phyloP scores from a whole-genome alignment of 495 filamentous ascomycete genomes.

The Penicillium psychrofluorescens region DNA sequence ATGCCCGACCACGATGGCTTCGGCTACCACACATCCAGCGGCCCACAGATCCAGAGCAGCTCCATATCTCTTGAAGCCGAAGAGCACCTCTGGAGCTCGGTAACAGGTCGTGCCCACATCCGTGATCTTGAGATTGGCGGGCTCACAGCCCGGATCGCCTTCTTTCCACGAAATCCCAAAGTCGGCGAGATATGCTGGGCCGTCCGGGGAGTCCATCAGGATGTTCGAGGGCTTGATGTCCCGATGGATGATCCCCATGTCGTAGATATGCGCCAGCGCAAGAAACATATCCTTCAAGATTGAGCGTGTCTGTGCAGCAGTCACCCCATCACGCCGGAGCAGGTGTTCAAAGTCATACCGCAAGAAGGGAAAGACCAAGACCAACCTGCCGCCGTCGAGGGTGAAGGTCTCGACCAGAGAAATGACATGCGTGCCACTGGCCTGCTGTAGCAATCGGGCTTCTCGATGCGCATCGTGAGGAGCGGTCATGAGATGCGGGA shows the following conservation, averaged over 20 bases:
- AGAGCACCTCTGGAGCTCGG: slow-evolving; percentile 82
- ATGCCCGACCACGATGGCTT: slow-evolving; percentile 37
- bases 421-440: slow-evolving; percentile 49
- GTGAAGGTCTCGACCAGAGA: slow-evolving; percentile 63
- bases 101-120: slow-evolving; percentile 93
- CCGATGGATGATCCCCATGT: slow-evolving; percentile 73
- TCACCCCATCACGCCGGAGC: slow-evolving; percentile 42
- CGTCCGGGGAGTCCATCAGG: slow-evolving; percentile 57
- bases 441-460: slow-evolving; percentile 57
- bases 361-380: slow-evolving; percentile 80
- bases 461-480: slow-evolving; percentile 80
- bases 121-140: slow-evolving; percentile 63
- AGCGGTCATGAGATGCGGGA: slow-evolving; percentile 58
- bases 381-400: slow-evolving; percentile 60
- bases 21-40: slow-evolving; percentile 76
- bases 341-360: slow-evolving; percentile 61
- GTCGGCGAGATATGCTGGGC: slow-evolving; percentile 73
- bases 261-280: slow-evolving; percentile 67
- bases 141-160: slow-evolving; percentile 52
- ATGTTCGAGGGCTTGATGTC: slow-evolving; percentile 93
- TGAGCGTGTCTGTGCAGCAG: slow-evolving; percentile 32
- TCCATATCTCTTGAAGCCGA: slow-evolving; percentile 70
- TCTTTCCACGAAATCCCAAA: slow-evolving; percentile 88
- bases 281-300: slow-evolving; percentile 61
- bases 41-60: slow-evolving; percentile 80